Evolutionary conservation across 306 rosid species (phyloP), one percentile per base, ranked within the genome.

Genomic region (Begonia fuchsioides): DNA sequence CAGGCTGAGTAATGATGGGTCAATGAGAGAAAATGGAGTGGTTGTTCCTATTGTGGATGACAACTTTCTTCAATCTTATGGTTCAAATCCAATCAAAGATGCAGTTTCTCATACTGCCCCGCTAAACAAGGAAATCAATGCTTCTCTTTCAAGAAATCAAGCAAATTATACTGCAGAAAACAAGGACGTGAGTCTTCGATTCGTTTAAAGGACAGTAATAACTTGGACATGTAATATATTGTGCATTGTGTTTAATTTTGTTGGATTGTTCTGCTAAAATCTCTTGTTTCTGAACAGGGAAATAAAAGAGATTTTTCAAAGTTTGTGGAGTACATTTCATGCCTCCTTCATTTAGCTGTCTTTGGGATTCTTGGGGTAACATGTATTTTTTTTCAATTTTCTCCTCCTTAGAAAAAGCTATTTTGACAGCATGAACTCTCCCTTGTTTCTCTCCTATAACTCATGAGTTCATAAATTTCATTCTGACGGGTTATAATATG

Each of bases 331-430:
- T 68, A 76, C 45, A 47, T 59, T 58, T 65, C 68, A 38, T 68
- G 76, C 59, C 77, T 76, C 47, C 50, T 46, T 55, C 76, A 68
- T 61, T 61, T 76, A 40, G 83, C 79, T n/a, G 58, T 72, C 47
- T 76, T 76, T 59, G 83, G 83, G 13, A 76, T 76, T 68, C 69
- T 76, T 51, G 76, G 79, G 76, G 83, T 72, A 68, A 26, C 35
- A 26, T 26, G 35, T 8, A 26, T 26, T 6, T 8, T 26, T 26
- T 26, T 26, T 26, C 35, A 26, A 26, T 2, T 26, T 26, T 26
- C 7, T 26, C 35, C 35, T 26, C 35, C 35, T 1, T 3, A 26
- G 35, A 26, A 8, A 26, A 26, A 26, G 35, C 35, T 26, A 26
- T 26, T 3, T 26, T 26, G 35, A 26, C 35, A 26, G 8, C 7